Evolutionary conservation across 2,329 filamentous ascomycete species (phyloP), one percentile per base, ranked within the genome.

Genomic region (Mycosphaerelloides madeirae): DNA sequence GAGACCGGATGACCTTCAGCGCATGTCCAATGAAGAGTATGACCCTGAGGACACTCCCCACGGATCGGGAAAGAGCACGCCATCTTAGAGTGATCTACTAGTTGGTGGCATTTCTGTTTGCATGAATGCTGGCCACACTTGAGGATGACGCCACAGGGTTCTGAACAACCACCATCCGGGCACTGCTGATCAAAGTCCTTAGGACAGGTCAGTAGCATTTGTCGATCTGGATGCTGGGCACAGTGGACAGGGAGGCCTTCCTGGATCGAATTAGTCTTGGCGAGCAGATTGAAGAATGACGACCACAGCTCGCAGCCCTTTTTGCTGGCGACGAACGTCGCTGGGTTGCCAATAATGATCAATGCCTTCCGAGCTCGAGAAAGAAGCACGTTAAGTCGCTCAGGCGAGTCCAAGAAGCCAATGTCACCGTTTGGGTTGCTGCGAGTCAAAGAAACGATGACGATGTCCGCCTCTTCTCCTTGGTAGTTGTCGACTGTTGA

Each of bases 401-500:
- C 85, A 0, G 74, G 67, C 0, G 80, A 82, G 19, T 68, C 75
- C 1, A 90, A 67, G 47, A 89, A 90, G 0, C 85, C 85, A 14
- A 76, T 75, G 5, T 73, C 76, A 7, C 65, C 67, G 6, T 74
- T 55, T 0, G 61, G 49, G 52, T 90, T 90, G 64, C 83, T 86
- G 31, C 85, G 76, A 0, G 87, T 83, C 0, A 90, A 68, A 0
- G 81, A 85, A 0, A 89, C 68, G 2, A 90, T 69, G 0, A 90
- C 71, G 7, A 90, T 68, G 40, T 85, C 82, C 1, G 80, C 81
- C 56, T 90, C 84, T 57, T 90, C 84, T 0, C 85, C 85, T 54
- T 90, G 83, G 43, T 85, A 89, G 50, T 87, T 89, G 46, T 59
- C 56, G 41, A 39, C 12, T 38, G 36, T 57, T 3, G 53, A 50